A percentile compares a stretch with the other conserved stretches of the same genome.
Conservation (phyloP, 805 yeast species). For the Zygosaccharomyces lentus region DNA sequence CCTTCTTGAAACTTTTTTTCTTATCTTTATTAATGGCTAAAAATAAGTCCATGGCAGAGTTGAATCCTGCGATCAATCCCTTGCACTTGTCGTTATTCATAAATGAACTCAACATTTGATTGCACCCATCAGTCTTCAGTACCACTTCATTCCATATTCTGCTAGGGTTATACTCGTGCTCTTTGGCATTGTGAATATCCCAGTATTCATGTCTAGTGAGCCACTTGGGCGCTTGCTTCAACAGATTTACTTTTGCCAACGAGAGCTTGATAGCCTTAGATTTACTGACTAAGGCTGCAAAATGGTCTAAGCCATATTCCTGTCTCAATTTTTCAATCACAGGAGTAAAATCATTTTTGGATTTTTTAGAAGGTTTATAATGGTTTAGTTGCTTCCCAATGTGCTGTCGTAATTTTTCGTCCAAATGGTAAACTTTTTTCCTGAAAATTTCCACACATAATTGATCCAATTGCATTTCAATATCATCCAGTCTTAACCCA, state of each 20-base stretch:
- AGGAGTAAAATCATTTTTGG: conserved; percentile 12
- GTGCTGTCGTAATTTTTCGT: conserved; percentile 20
- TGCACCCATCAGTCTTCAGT: conserved; percentile 22
- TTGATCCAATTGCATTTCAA: conserved; percentile 17
- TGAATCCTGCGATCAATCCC: conserved; percentile 41
- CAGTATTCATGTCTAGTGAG: conserved; percentile 24
- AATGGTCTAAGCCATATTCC: conserved; percentile 17
- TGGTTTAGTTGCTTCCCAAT: conserved; percentile 14
- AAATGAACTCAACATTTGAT: conserved; percentile 38
- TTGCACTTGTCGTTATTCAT: conserved; percentile 46
- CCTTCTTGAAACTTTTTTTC: conserved; percentile 5
- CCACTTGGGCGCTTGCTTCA: conserved; percentile 26
- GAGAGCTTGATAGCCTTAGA: conserved; percentile 29
- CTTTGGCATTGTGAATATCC: conserved; percentile 30
- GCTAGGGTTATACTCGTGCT: conserved; percentile 42
- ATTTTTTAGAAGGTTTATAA: conserved; percentile 13
- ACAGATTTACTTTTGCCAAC: conserved; percentile 18
- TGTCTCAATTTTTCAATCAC: conserved; percentile 7
- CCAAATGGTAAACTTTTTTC: conserved; percentile 29
- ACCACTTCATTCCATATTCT: conserved; percentile 39
- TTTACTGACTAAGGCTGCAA: conserved; percentile 21
- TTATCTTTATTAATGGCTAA: conserved; percentile 32
- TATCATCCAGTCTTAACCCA: conserved; percentile 12
- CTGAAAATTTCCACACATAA: conserved; percentile 25
- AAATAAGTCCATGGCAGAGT: conserved; percentile 38